Base-by-base conservation (phyloP, 192 early-diverging fungal genomes). In the Backusella sp. region DNA sequence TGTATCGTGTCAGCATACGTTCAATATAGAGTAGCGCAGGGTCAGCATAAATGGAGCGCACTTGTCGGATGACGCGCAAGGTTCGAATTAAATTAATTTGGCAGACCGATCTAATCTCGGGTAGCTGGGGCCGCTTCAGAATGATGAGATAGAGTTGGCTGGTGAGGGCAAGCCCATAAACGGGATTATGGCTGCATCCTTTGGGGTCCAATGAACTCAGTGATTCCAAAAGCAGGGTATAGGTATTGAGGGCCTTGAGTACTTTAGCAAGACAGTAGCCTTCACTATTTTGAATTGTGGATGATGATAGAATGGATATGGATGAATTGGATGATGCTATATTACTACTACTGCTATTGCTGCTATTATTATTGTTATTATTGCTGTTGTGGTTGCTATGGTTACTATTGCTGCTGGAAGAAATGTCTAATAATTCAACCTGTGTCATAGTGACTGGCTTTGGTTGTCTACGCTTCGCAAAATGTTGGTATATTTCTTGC, bases 41-140 rank as follows among this genome's bases (percentile, higher is more conserved):
- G 34, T 77, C 68, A 11, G 35, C 11, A 30, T 56, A 37, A 14
- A 62, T 34, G 19, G n/a, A 3, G 19, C 53, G 35, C 8, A 37
- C 36, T 23, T 42, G 69, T 72, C 32, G 34, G 4, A 69, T 19
- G 21, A 77, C 9, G 17, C 76, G 69, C 12, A 69, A 34, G 0
- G 65, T 59, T 17, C 77, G 44, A 6, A 70, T 42, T 11, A 79
- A 73, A 42, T 79, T 79, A 17, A 74, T 44, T 32, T 73, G 77
- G 28, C 72, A 79, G 3, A 79, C 37, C 19, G 46, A 17, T 8
- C 8, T 49, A 15, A 74, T 68, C 41, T 79, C 67, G 12, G 42
- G 9, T 1, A 74, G 19, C 17, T 56, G 77, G 30, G 66, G 37
- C 8, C 56, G 7, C 19, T 34, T 66, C 34, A 52, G 8, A 15